Percentiles rank a stretch among this genome's conserved stretches.
These are phyloP conservation scores for Penicillium parvum DNA, from an alignment of 495 filamentous ascomycete species.

Conservation along the genomic window DNA sequence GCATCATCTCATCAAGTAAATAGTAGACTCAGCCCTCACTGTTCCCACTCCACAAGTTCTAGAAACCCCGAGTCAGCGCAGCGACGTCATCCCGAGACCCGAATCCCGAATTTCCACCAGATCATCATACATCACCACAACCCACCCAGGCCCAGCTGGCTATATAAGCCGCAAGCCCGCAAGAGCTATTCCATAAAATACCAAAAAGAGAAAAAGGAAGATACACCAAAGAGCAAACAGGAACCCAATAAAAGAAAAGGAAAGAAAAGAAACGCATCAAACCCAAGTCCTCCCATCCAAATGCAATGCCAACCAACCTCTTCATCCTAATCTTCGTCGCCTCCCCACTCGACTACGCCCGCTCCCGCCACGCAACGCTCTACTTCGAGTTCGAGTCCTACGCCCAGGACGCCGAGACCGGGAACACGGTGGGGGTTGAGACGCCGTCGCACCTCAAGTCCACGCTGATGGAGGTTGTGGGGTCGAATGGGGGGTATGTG, in stretches of 20 bases:
- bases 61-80: neutral
- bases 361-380: conserved; percentile 22
- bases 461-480: conserved; percentile 15
- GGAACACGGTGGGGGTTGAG: neutral
- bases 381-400: conserved; percentile 11
- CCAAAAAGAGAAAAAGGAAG: neutral
- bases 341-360: conserved; percentile 22
- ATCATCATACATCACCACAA: neutral
- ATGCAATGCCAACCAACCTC: conserved; percentile 15
- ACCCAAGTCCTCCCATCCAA: neutral
- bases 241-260: too few species aligned
- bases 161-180: too few species aligned
- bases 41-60: neutral
- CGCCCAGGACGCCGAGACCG: neutral
- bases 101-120: neutral
- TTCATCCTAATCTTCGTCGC: conserved; percentile 22
- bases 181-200: neutral
- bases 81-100: neutral
- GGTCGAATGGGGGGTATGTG: conserved; percentile 12
- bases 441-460: conserved; percentile 7
- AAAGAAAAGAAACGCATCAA: too few species aligned
- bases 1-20: too few species aligned
- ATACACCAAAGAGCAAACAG: too few species aligned
- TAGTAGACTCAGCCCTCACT: too few species aligned
- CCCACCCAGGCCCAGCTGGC: too few species aligned